phyloP scores from a whole-genome alignment of 805 yeast genomes.

The Lachancea kluyveri region DNA sequence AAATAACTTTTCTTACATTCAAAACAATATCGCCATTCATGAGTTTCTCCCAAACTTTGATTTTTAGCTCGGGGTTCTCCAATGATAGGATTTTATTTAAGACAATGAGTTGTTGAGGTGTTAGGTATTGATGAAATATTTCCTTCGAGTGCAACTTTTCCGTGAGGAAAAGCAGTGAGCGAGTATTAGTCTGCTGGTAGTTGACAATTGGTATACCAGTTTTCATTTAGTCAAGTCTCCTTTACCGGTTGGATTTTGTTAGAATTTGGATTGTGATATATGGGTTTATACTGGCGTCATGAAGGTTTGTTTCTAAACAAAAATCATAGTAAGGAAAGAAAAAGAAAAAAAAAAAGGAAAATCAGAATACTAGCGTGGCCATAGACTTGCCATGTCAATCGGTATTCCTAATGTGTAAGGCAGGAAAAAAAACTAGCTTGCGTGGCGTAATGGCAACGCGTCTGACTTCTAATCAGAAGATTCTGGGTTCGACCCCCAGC shows the following conservation, averaged over 20 bases:
- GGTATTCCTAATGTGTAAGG: no score
- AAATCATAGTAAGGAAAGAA: no score
- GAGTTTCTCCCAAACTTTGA: slow-evolving; percentile 41
- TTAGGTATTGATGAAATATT: slow-evolving; percentile 42
- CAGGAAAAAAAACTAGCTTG: slow-evolving; percentile 35
- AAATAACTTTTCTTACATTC: slow-evolving; percentile 20
- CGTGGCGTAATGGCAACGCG: slow-evolving; percentile 54
- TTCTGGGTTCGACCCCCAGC: slow-evolving; percentile 53
- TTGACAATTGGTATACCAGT: slow-evolving; percentile 15
- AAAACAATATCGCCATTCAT: slow-evolving; percentile 31
- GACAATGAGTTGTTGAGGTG: slow-evolving; percentile 50
- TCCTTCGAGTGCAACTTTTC: slow-evolving; percentile 33
- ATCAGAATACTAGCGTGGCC: no score
- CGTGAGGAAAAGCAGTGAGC: slow-evolving; percentile 30
- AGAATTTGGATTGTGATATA: no score
- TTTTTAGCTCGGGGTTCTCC: slow-evolving; percentile 17
- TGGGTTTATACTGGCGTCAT: no score
- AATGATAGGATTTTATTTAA: slow-evolving; percentile 40
- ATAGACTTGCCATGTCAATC: no score
- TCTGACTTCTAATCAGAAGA: slow-evolving; percentile 51
- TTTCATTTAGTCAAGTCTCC: slow-evolving; percentile 1
- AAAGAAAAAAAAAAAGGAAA: no score
- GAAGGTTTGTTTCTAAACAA: no score
- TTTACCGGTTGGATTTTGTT: no score
- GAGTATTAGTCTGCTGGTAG: slow-evolving; percentile 28